Evolutionary conservation across 306 rosid genomes (phyloP).

Genomic region (Malus sieversii): DNA sequence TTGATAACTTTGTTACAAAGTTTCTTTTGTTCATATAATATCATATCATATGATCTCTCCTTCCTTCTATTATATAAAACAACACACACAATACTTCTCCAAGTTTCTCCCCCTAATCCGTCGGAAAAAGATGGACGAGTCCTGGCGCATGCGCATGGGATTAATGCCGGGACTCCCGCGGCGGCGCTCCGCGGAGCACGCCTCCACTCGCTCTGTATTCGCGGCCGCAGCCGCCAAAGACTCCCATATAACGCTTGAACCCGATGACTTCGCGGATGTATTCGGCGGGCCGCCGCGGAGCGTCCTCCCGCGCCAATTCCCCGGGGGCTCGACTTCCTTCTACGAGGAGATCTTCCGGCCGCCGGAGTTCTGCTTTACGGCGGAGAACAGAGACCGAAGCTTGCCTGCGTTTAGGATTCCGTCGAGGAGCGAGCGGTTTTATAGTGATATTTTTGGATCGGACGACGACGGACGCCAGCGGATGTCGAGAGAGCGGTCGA

Average conservation of each 20-base stretch:
- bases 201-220: constrained; percentile 20
- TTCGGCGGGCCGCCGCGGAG: constrained; percentile 85
- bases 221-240: constrained; percentile 16
- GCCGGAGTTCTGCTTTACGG: constrained; percentile 25
- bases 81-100: background rate
- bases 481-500: constrained; percentile 68
- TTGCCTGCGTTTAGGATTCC: constrained; percentile 72
- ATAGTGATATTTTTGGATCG: constrained; percentile 58
- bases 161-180: constrained; percentile 41
- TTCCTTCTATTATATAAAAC: background rate
- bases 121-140: constrained; percentile 48
- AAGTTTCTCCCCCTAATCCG: background rate
- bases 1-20: constrained; percentile 5
- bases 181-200: constrained; percentile 40
- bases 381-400: constrained; percentile 29
- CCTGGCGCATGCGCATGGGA: constrained; percentile 49
- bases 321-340: constrained; percentile 25
- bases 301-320: constrained; percentile 38
- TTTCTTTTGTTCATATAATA: background rate
- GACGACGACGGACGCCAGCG: constrained; percentile 47
- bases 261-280: constrained; percentile 67
- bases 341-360: constrained; percentile 55
- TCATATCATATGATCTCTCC: background rate
- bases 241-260: constrained; percentile 15
- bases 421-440: constrained; percentile 42